Base-by-base conservation (phyloP, 176 grass and related monocot species). In the Oryza rufipogon region DNA sequence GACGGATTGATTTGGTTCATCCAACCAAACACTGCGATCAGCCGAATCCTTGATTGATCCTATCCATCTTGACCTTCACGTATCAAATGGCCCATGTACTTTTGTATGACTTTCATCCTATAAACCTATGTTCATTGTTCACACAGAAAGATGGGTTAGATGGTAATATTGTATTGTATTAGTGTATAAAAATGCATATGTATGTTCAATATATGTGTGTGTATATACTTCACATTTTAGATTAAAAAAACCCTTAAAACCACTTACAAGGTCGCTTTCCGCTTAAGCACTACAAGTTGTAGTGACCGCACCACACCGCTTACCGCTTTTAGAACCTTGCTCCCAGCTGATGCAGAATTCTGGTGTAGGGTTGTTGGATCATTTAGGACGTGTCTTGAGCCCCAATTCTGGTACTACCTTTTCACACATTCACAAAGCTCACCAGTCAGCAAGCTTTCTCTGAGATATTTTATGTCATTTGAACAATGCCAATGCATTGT, bases 311-410 rank as follows among this genome's bases (percentile, higher is more conserved):
- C 49, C 15, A 16, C 15, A 16, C 52, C 6, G 54, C 54, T 58
- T 58, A 58, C 17, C 19, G 7, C 47, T 49, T 58, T 58, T 58
- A n/a, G 54, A 58, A 58, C 54, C 54, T 58, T 58, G 8, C 14
- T 64, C 36, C 56, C n/a, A 28, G n/a, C 38, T 65, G 56, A 78
- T 5, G 64, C 44, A 13, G n/a, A 45, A 64, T 65, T 78, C 7
- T 45, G 56, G 58, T 78, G 26, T 78, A 66, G 9, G 30, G 20
- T 66, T 72, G 20, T 65, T 15, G 3, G 7, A 63, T 17, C 51
- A 46, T 78, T 85, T 78, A 70, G 26, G 48, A 70, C 12, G 52
- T 14, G 6, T 64, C 73, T 70, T 42, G 33, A 73, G 13, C 4
- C 38, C 66, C 1, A 78, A 15, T 83, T 42, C 6, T 26, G 4